Base-by-base conservation (phyloP, 495 filamentous ascomycete genomes). In the Podospora fimiseda region DNA sequence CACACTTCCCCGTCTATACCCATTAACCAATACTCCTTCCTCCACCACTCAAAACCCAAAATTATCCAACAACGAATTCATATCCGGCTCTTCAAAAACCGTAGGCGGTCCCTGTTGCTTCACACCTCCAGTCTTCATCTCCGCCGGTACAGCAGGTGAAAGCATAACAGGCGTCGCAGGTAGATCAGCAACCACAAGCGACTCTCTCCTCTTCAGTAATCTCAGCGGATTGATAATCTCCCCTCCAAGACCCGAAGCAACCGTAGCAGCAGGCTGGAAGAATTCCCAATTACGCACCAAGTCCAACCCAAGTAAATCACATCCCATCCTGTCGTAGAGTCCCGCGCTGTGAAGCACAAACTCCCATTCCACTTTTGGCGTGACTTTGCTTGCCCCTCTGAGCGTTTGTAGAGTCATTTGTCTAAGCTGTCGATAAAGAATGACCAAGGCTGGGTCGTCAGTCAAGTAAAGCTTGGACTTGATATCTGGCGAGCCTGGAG, bases 321-420 rank as follows among this genome's bases (percentile, higher is more conserved):
- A 95, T 11, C 93, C 93, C 94, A 97, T 97, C 0, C 94, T 82
- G 64, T 89, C 85, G 60, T 97, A 95, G 3, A 96, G 74, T 24
- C 87, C 75, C 9, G 92, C 92, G 45, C 87, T 96, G 59, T 94
- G 88, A 21, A 95, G 66, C 3, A 98, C 82, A 59, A 97, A 96
- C 22, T 84, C 83, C 85, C 88, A 96, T 69, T 97, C 93, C 1
- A 80, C 84, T 40, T 75, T 75, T 0, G 87, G 84, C 3, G 85
- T 83, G n/a, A 96, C 79, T 65, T 88, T 89, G 1, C 84, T 84
- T 15, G 88, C 88, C 0, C 90, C 90, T 42, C 86, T 83, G 11
- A 95, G 78, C 1, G 90, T 95, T 65, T 91, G 89, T 1, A 94
- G 69, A 2, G 88, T 91, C 70, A 86, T 87, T 58, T 87, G 87